Percentiles rank a stretch among this genome's conserved stretches.
These are phyloP conservation scores for Abelmoschus esculentus DNA, from an alignment of 345 rosid genomes.

Conservation along the genomic window DNA sequence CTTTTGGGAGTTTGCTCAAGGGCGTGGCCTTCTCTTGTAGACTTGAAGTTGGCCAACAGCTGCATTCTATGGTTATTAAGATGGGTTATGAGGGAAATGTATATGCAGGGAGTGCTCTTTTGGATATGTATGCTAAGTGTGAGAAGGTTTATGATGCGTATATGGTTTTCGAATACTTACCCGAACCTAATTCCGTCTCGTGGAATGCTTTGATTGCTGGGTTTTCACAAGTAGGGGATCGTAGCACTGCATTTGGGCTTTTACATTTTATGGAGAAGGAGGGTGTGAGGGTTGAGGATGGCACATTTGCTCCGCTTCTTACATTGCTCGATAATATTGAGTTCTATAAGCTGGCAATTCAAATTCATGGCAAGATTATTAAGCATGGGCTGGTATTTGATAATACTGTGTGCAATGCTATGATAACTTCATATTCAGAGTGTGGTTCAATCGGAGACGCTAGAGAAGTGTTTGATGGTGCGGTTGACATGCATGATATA, in stretches of 20 bases:
- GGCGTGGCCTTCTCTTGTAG: constrained; percentile 45
- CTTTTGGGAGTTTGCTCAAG: constrained; percentile 57
- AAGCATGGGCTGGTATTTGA: constrained; percentile 39
- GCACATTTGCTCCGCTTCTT: constrained; percentile 68
- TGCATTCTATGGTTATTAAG: constrained; percentile 49
- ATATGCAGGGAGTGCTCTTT: constrained; percentile 51
- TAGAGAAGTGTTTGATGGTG: constrained; percentile 42
- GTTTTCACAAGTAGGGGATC: constrained; percentile 40
- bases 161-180: constrained; percentile 37
- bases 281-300: constrained; percentile 45
- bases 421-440: constrained; percentile 48
- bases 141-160: constrained; percentile 46
- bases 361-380: constrained; percentile 52
- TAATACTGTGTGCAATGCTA: constrained; percentile 53
- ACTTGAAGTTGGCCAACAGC: constrained; percentile 43
- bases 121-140: constrained; percentile 73
- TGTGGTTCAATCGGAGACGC: constrained; percentile 60
- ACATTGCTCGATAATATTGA: constrained; percentile 45
- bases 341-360: constrained; percentile 28
- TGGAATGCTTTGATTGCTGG: constrained; percentile 76
- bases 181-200: constrained; percentile 44
- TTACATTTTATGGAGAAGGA: constrained; percentile 49
- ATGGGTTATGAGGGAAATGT: constrained; percentile 40
- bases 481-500: constrained; percentile 37
- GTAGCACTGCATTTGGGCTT: constrained; percentile 41